Evolutionary conservation across 2,329 filamentous ascomycete genomes (phyloP).

Genomic region (Cladobotryum protrusum): DNA sequence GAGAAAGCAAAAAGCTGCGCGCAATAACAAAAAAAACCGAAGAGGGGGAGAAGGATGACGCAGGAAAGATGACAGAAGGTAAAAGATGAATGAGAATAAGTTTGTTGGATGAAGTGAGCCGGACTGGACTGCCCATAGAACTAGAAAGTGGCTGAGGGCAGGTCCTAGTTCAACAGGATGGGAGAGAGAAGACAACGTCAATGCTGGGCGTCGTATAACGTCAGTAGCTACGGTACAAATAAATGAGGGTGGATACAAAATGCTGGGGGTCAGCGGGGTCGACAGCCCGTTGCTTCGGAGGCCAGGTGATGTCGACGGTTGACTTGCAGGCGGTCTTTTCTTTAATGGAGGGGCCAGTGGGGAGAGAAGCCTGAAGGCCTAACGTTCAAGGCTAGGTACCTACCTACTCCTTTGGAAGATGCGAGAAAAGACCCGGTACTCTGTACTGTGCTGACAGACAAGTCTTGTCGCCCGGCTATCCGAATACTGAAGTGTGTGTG

Average conservation of each 20-base stretch:
- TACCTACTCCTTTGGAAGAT: no score
- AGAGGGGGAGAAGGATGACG: neutral
- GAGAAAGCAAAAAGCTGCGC: slow-evolving; percentile 13
- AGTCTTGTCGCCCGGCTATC: no score
- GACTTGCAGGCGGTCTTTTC: neutral
- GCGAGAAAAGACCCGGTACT: no score
- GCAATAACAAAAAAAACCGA: slow-evolving; percentile 23
- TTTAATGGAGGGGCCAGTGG: no score
- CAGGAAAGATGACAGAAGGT: neutral
- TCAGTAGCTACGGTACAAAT: slow-evolving; percentile 12
- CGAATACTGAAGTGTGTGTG: no score
- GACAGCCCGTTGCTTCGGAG: slow-evolving; percentile 1
- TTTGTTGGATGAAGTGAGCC: neutral
- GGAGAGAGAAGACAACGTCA: slow-evolving; percentile 1
- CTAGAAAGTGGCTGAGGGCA: neutral
- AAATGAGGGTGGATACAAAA: neutral
- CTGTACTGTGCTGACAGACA: no score
- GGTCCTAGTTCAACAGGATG: neutral
- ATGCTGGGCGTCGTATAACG: slow-evolving; percentile 5
- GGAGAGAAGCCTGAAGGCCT: no score
- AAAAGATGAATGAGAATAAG: neutral
- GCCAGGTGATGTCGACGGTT: slow-evolving; percentile 10
- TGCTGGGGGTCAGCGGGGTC: neutral
- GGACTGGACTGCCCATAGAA: no score
- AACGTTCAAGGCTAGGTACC: no score